These are phyloP conservation scores for Colletotrichum chlorophyti DNA, from an alignment of 2,329 filamentous ascomycete genomes.

Conservation along the genomic window DNA sequence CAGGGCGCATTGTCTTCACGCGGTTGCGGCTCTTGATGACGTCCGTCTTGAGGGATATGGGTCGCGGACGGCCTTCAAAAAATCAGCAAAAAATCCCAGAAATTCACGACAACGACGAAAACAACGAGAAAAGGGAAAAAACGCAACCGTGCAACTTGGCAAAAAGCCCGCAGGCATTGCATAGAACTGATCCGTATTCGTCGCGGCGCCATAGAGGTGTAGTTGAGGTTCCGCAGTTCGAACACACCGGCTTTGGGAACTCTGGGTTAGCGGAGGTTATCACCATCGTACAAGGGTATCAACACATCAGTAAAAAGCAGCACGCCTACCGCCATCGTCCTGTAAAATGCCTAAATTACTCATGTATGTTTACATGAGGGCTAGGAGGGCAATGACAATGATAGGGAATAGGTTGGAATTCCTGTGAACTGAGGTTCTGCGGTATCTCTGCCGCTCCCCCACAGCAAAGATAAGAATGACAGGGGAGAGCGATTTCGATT, in stretches of 20 bases:
- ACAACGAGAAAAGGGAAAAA: neutral
- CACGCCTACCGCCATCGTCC: too few relatives aligned
- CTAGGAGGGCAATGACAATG: too few relatives aligned
- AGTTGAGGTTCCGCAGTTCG: conserved; percentile 94
- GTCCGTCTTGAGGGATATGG: conserved; percentile 97
- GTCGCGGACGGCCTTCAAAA: conserved; percentile 69
- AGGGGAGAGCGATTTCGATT: too few relatives aligned
- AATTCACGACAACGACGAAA: neutral
- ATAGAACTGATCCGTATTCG: conserved; percentile 92
- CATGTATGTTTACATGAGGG: too few relatives aligned
- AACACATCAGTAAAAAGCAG: too few relatives aligned
- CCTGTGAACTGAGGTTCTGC: too few relatives aligned
- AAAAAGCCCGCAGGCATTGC: conserved; percentile 98
- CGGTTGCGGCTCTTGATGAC: conserved; percentile 99
- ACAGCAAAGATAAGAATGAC: too few relatives aligned
- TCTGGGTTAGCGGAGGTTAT: conserved; percentile 62
- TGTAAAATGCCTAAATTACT: too few relatives aligned
- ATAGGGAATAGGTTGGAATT: too few relatives aligned
- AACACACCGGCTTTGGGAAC: conserved; percentile 87
- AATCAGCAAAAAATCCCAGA: neutral
- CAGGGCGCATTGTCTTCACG: conserved; percentile 85
- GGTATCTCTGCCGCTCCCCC: too few relatives aligned
- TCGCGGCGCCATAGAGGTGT: conserved; percentile 98
- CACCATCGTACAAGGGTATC: conserved; percentile 54
- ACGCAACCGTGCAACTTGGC: conserved; percentile 84